These are phyloP conservation scores for Chaetomium olivaceum DNA, from an alignment of 2,329 filamentous ascomycete species.

Conservation along the genomic window DNA sequence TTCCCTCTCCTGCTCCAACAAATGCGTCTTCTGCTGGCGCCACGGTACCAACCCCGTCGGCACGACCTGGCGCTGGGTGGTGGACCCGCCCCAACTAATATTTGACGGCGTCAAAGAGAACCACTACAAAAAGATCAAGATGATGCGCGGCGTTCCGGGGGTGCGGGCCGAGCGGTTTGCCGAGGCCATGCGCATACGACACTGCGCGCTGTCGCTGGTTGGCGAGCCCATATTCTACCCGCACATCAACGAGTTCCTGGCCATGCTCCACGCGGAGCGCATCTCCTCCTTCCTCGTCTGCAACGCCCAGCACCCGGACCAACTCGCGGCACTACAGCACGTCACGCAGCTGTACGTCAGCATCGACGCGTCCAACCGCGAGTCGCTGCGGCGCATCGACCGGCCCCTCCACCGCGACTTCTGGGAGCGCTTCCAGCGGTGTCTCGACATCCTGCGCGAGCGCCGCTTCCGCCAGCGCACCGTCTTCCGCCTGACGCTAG, in stretches of 20 bases:
- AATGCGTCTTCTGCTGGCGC: slow-evolving; percentile 98
- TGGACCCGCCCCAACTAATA: slow-evolving; percentile 86
- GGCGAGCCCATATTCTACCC: slow-evolving; percentile 99
- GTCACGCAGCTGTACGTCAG: slow-evolving; percentile 96
- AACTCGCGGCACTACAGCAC: slow-evolving; percentile 76
- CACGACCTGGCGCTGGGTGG: slow-evolving; percentile 94
- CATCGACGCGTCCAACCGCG: slow-evolving; percentile 90
- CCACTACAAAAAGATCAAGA: slow-evolving; percentile 97
- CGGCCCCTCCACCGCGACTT: slow-evolving; percentile 92
- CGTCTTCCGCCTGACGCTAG: slow-evolving; percentile 90
- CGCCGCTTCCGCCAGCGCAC: slow-evolving; percentile 85
- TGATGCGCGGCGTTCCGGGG: slow-evolving; percentile 90
- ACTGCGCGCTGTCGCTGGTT: slow-evolving; percentile 89
- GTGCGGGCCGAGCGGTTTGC: slow-evolving; percentile 88
- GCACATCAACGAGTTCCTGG: slow-evolving; percentile 89
- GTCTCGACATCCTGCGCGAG: slow-evolving; percentile 83
- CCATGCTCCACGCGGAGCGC: slow-evolving; percentile 77
- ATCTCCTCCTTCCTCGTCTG: slow-evolving; percentile 96
- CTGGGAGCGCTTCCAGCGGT: slow-evolving; percentile 92
- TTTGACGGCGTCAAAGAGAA: slow-evolving; percentile 87
- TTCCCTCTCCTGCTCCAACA: slow-evolving; percentile 93
- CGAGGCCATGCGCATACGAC: slow-evolving; percentile 88
- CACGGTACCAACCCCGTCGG: slow-evolving; percentile 97
- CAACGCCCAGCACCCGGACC: slow-evolving; percentile 94
- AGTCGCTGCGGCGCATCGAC: slow-evolving; percentile 85